These are phyloP conservation scores for Salicornia ramosissima DNA, from an alignment of 148 eudicot species.

Conservation along the genomic window DNA sequence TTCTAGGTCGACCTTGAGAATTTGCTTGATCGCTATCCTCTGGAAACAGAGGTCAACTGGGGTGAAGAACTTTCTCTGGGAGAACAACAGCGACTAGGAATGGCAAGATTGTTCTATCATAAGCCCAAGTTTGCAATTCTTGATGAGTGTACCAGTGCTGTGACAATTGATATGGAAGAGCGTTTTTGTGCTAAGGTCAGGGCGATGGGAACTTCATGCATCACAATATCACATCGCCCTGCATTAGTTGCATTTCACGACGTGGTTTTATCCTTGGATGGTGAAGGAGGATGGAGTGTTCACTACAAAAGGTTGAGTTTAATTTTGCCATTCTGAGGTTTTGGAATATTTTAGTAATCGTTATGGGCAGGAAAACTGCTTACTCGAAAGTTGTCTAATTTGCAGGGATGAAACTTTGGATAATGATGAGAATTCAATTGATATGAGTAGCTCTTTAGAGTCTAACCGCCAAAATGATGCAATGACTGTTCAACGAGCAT, in stretches of 20 bases:
- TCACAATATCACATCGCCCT: slow-evolving; percentile 98
- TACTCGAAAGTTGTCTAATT: slow-evolving; percentile 14
- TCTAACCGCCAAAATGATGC: slow-evolving; percentile 88
- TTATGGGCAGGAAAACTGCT: slow-evolving; percentile 15
- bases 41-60: slow-evolving; percentile 94
- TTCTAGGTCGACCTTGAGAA: slow-evolving; percentile 93
- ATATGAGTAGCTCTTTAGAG: slow-evolving; percentile 41
- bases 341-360: background rate
- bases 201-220: slow-evolving; percentile 98
- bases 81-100: slow-evolving; percentile 95
- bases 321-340: background rate
- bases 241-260: slow-evolving; percentile 98
- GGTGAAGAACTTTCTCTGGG: slow-evolving; percentile 95
- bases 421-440: slow-evolving; percentile 37
- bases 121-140: slow-evolving; percentile 98
- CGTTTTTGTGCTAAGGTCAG: slow-evolving; percentile 95
- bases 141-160: slow-evolving; percentile 99
- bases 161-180: slow-evolving; percentile 98
- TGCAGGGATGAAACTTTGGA: slow-evolving; percentile 55
- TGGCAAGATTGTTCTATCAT: slow-evolving; percentile 98
- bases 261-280: slow-evolving; percentile 89
- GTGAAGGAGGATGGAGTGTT: slow-evolving; percentile 98
- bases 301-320: slow-evolving; percentile 62
- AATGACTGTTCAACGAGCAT: slow-evolving; percentile 89
- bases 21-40: slow-evolving; percentile 83